A percentile compares a stretch with the other conserved stretches of the same genome.
Conservation (phyloP, 257 asterid genomes). For the Catharanthus roseus region DNA sequence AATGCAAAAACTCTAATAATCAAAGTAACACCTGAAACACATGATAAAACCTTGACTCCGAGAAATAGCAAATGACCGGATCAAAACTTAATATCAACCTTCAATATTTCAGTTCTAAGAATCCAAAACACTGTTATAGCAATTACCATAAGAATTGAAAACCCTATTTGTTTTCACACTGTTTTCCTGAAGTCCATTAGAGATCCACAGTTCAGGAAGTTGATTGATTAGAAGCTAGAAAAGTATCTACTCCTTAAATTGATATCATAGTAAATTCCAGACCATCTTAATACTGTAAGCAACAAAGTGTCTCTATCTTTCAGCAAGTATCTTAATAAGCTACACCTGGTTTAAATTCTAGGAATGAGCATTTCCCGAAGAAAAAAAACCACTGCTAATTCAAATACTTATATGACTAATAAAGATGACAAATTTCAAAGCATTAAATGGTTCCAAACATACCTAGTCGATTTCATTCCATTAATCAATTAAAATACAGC, state of each 20-base stretch:
- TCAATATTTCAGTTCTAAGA: background rate
- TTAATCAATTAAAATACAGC: background rate
- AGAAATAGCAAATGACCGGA: background rate
- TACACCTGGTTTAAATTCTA: background rate
- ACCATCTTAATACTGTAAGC: background rate
- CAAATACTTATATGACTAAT: background rate
- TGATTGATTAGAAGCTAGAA: background rate
- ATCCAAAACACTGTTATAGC: background rate
- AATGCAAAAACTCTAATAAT: background rate
- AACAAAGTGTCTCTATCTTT: background rate
- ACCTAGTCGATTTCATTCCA: background rate
- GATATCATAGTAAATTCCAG: background rate
- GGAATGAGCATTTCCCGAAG: background rate
- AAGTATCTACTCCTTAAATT: background rate
- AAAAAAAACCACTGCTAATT: background rate
- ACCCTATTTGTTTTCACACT: no score
- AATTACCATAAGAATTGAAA: background rate
- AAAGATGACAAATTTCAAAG: background rate
- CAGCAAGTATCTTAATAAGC: background rate
- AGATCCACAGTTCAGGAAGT: background rate
- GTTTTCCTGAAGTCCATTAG: background rate
- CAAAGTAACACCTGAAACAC: background rate
- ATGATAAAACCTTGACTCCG: background rate
- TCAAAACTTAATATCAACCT: background rate
- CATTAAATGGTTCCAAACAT: background rate